Evolutionary conservation across 1,284 basidiomycete genomes (phyloP).

Genomic region (Leccinum subfulvum): DNA sequence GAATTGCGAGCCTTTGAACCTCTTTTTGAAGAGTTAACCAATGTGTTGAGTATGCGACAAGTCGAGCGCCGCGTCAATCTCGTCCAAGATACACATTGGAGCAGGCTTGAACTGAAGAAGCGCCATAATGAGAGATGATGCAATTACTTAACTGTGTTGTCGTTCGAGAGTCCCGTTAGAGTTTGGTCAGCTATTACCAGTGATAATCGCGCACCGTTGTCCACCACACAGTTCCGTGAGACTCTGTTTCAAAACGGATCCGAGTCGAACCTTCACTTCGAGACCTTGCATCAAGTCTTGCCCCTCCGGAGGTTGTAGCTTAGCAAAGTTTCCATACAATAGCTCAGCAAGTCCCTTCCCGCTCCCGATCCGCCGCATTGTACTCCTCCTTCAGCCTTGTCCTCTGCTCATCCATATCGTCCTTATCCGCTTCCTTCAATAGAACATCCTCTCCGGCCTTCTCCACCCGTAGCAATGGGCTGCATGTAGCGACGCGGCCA

Average conservation of each 20-base stretch:
- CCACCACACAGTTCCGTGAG: slow-evolving; percentile 97
- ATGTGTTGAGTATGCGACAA: slow-evolving; percentile 97
- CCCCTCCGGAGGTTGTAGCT: slow-evolving; percentile 90
- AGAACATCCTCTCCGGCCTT: slow-evolving; percentile 57
- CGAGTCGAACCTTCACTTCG: slow-evolving; percentile 95
- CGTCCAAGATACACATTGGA: slow-evolving; percentile 98
- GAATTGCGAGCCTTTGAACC: slow-evolving; percentile 97
- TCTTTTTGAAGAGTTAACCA: slow-evolving; percentile 90
- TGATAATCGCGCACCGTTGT: slow-evolving; percentile 68
- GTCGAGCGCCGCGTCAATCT: slow-evolving; percentile 96
- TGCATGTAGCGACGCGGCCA: too few relatives aligned
- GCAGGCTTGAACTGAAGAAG: slow-evolving; percentile 98
- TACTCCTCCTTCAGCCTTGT: slow-evolving; percentile 49
- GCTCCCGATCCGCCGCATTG: slow-evolving; percentile 50
- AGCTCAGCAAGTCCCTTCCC: slow-evolving; percentile 74
- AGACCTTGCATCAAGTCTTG: slow-evolving; percentile 93
- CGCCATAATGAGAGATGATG: slow-evolving; percentile 96
- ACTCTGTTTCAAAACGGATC: slow-evolving; percentile 95
- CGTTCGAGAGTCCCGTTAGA: slow-evolving; percentile 4
- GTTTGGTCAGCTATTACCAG: neutral
- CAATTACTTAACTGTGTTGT: slow-evolving; percentile 80
- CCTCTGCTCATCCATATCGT: slow-evolving; percentile 48
- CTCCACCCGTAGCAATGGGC: slow-evolving; percentile 11
- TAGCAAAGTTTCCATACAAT: slow-evolving; percentile 95
- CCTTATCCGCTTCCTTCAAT: slow-evolving; percentile 45